Conservation (phyloP, 257 asterid species). For the Lycium barbarum region DNA sequence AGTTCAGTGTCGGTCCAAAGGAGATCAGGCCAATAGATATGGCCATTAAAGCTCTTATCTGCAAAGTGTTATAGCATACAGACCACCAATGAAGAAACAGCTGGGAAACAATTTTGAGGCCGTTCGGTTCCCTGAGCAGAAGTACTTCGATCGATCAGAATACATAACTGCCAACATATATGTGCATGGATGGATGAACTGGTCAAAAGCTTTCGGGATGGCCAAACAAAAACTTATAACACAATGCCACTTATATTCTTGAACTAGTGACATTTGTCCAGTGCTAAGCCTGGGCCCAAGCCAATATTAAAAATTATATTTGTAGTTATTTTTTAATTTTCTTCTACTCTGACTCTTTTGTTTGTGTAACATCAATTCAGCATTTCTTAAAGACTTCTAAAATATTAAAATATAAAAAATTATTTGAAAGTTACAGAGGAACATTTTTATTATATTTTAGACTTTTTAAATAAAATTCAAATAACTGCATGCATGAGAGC, state of each 20-base stretch:
- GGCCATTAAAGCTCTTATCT: background rate
- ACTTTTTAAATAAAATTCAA: too few relatives aligned
- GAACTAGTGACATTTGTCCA: too few relatives aligned
- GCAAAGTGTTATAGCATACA: background rate
- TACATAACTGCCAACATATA: background rate
- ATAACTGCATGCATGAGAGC: too few relatives aligned
- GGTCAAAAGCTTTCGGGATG: background rate
- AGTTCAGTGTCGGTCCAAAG: background rate
- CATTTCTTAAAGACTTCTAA: too few relatives aligned
- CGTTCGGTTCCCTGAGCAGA: background rate
- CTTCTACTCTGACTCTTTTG: too few relatives aligned
- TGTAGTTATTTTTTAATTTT: too few relatives aligned
- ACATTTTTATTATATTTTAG: too few relatives aligned
- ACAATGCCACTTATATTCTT: background rate
- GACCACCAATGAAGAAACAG: background rate
- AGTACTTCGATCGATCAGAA: background rate
- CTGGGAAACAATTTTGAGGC: background rate
- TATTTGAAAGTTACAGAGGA: too few relatives aligned
- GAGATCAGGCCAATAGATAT: background rate
- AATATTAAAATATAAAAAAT: too few relatives aligned
- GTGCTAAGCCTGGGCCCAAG: too few relatives aligned
- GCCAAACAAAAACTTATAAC: slow-evolving; percentile 4
- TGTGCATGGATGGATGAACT: slow-evolving; percentile 1
- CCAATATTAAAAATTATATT: too few relatives aligned
- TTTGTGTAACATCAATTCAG: too few relatives aligned